Evolutionary conservation across 2,329 filamentous ascomycete genomes (phyloP), one percentile per base, ranked within the genome.

Genomic region (Fusarium napiforme): DNA sequence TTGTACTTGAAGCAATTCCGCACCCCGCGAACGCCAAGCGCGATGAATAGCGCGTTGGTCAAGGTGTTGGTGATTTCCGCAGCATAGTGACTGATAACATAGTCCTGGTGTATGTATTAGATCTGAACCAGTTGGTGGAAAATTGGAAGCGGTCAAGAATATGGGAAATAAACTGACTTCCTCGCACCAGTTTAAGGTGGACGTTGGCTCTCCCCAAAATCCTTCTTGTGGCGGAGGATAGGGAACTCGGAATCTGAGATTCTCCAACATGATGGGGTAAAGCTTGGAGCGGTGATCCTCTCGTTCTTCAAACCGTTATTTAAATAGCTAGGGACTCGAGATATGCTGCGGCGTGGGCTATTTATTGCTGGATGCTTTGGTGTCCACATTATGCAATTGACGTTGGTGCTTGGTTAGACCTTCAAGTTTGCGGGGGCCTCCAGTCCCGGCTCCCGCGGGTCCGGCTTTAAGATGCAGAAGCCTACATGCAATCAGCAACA

Each of bases 381-480:
- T 12, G 12, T 14, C 5, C 32, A 12, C 32, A 15, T 34, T 14
- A 34, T 34, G 32, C 32, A 34, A 34, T 34, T 14, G 12, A 34
- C 32, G 32, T 34, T 7, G 32, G 32, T 34, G 32, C 32, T 34
- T 34, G 32, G 12, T 15, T 15, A 34, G 32, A 34, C 32, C 5
- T 15, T 15, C 2, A 15, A 5, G 32, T 34, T 34, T 34, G 32
- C 14, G 32, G 32, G 19, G 46, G 2, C 19, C 9, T 16, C 21
- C 14, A 2, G 3, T n/a, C 9, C 21, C 28, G 46, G 46, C 9
- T 7, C 28, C 46, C 46, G 46, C 46, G 46, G 28, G 28, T 30
- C 5, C 10, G 21, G 3, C 19, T 9, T 15, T 15, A 0, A 23
- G 26, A 16, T 0, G 5, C 0, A 9, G 4, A 49, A 6, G 19